phyloP scores from a whole-genome alignment of 2,329 filamentous ascomycete species.

The Erysiphe pulchra region DNA sequence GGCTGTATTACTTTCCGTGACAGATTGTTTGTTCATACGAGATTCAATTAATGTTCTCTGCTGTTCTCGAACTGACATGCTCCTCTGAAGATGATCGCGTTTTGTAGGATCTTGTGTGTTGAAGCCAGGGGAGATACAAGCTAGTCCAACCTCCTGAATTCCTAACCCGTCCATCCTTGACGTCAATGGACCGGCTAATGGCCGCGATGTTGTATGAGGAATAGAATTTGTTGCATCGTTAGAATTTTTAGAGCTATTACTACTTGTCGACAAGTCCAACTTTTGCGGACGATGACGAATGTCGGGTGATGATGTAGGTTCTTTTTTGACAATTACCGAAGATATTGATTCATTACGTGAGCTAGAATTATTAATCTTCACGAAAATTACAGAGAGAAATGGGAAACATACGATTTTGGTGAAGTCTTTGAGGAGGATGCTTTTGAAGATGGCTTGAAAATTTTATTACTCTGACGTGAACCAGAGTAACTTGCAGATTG shows the following conservation, averaged over 20 bases:
- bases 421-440: conserved; percentile 23
- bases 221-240: background rate
- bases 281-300: conserved; percentile 54
- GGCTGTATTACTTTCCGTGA: conserved; percentile 44
- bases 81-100: conserved; percentile 85
- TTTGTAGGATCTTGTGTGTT: conserved; percentile 90
- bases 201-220: conserved; percentile 28
- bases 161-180: conserved; percentile 45
- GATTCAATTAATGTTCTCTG: conserved; percentile 89
- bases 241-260: conserved; percentile 19
- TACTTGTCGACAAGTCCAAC: conserved; percentile 50
- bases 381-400: background rate
- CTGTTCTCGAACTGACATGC: conserved; percentile 77
- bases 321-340: conserved; percentile 89
- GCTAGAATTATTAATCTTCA: conserved; percentile 12
- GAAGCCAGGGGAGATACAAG: conserved; percentile 86
- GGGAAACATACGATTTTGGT: conserved; percentile 29
- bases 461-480: conserved; percentile 26
- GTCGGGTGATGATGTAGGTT: conserved; percentile 70
- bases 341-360: conserved; percentile 29
- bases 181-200: conserved; percentile 42
- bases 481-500: conserved; percentile 19
- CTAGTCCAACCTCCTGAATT: conserved; percentile 81
- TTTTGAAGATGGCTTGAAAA: conserved; percentile 19
- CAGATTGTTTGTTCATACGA: conserved; percentile 54